Percentiles rank a stretch among this genome's conserved stretches.
Conservation (phyloP, 352 stramenopile genomes). For the Phytophthora litchii region DNA sequence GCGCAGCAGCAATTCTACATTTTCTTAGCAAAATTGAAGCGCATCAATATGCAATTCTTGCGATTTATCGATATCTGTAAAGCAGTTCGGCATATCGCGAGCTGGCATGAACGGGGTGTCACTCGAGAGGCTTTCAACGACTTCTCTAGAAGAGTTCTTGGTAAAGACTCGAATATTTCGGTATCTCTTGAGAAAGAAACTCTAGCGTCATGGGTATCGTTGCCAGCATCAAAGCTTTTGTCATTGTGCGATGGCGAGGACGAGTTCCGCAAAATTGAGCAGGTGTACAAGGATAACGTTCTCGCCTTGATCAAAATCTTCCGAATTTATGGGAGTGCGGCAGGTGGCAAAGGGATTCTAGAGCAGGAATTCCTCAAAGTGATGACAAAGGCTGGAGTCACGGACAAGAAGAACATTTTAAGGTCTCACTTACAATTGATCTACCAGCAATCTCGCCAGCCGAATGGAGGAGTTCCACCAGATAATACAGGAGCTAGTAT, state of each 20-base stretch:
- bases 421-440: slow-evolving; percentile 72
- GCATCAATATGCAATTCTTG: slow-evolving; percentile 65
- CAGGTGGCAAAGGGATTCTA: slow-evolving; percentile 68
- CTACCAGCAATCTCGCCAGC: slow-evolving; percentile 70
- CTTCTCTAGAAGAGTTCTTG: slow-evolving; percentile 62
- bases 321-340: slow-evolving; percentile 67
- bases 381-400: slow-evolving; percentile 77
- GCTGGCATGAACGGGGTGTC: slow-evolving; percentile 54
- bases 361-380: slow-evolving; percentile 87
- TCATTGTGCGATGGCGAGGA: slow-evolving; percentile 64
- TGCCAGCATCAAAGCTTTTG: slow-evolving; percentile 55
- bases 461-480: slow-evolving; percentile 17
- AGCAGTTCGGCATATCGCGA: slow-evolving; percentile 51
- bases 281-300: slow-evolving; percentile 77
- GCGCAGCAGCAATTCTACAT: slow-evolving; percentile 80
- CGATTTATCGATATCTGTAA: slow-evolving; percentile 63
- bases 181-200: slow-evolving; percentile 75
- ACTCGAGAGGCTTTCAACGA: slow-evolving; percentile 68
- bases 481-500: slow-evolving; percentile 19
- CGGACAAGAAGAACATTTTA: slow-evolving; percentile 84
- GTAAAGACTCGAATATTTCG: slow-evolving; percentile 77
- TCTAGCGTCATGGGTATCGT: slow-evolving; percentile 58
- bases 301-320: slow-evolving; percentile 86
- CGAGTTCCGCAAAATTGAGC: slow-evolving; percentile 65
- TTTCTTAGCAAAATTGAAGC: slow-evolving; percentile 71